phyloP scores from a whole-genome alignment of 306 rosid species.

The Dryas alaskensis region DNA sequence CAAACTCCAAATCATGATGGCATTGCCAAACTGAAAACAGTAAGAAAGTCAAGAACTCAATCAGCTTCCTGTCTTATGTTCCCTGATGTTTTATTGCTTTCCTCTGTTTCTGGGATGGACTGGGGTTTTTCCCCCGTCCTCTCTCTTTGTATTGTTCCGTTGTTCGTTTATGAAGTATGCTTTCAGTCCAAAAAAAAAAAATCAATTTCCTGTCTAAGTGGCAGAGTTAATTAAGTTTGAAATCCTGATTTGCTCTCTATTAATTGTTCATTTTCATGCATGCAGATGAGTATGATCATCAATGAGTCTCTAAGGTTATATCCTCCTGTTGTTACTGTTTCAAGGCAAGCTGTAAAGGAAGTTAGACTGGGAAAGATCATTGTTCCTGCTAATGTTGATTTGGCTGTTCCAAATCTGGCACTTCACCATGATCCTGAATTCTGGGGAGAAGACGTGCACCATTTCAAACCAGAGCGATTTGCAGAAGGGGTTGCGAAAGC shows the following conservation, averaged over 20 bases:
- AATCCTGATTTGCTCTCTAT: background rate
- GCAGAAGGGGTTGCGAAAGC: slow-evolving; percentile 30
- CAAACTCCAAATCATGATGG: slow-evolving; percentile 24
- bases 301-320: slow-evolving; percentile 35
- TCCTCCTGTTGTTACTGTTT: slow-evolving; percentile 9
- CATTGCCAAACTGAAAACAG: slow-evolving; percentile 21
- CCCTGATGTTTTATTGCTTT: background rate
- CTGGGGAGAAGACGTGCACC: slow-evolving; percentile 33
- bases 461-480: slow-evolving; percentile 35
- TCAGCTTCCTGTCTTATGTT: no score
- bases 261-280: background rate
- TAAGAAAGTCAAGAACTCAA: slow-evolving; percentile 5
- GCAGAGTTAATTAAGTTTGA: background rate
- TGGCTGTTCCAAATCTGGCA: slow-evolving; percentile 13
- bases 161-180: background rate
- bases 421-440: slow-evolving; percentile 31
- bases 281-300: slow-evolving; percentile 38
- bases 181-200: no score
- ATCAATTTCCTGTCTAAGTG: background rate
- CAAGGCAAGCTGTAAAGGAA: slow-evolving; percentile 14
- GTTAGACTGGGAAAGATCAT: slow-evolving; percentile 17
- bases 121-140: no score
- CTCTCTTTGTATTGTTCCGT: no score
- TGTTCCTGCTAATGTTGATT: slow-evolving; percentile 14
- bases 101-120: no score